A percentile compares a stretch with the other conserved stretches of the same genome.
Conservation (phyloP, 1,284 basidiomycete genomes). For the Marasmius tenuissimus region DNA sequence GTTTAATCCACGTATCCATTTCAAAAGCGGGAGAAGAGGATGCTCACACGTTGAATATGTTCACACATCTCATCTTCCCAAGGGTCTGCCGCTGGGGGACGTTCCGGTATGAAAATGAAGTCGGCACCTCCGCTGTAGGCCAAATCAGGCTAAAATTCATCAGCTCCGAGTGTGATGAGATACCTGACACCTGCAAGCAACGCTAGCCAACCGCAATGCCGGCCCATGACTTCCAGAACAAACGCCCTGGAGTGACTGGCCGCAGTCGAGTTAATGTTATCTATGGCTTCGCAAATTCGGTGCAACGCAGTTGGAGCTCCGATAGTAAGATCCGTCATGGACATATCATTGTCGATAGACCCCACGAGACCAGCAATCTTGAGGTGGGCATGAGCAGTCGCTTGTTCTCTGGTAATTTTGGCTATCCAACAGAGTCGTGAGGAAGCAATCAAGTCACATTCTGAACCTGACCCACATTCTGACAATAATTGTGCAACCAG, state of each 20-base stretch:
- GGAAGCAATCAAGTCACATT: background rate
- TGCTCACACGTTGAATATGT: slow-evolving; percentile 73
- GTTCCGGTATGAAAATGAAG: slow-evolving; percentile 96
- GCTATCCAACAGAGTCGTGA: slow-evolving; percentile 34
- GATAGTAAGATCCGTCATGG: slow-evolving; percentile 95
- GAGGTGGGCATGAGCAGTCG: slow-evolving; percentile 74
- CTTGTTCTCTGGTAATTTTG: slow-evolving; percentile 77
- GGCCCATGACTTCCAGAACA: slow-evolving; percentile 98
- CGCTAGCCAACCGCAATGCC: slow-evolving; percentile 98
- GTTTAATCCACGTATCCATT: no score
- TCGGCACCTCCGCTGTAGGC: slow-evolving; percentile 83
- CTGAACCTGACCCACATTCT: slow-evolving; percentile 41
- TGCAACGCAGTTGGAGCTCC: slow-evolving; percentile 95
- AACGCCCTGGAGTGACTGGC: slow-evolving; percentile 96
- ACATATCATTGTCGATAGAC: slow-evolving; percentile 99
- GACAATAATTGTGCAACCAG: slow-evolving; percentile 72
- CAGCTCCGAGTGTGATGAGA: background rate
- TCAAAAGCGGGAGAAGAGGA: background rate
- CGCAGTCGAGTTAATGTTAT: slow-evolving; percentile 97
- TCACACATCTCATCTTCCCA: slow-evolving; percentile 95
- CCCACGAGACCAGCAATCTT: slow-evolving; percentile 97
- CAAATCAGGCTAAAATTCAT: slow-evolving; percentile 12
- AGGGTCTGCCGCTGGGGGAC: slow-evolving; percentile 74
- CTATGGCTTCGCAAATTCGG: slow-evolving; percentile 96
- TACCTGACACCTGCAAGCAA: slow-evolving; percentile 89